A percentile compares a stretch with the other conserved stretches of the same genome.
These are phyloP conservation scores for Parmales sp. DNA, from an alignment of 108 stramenopile species.

Conservation along the genomic window DNA sequence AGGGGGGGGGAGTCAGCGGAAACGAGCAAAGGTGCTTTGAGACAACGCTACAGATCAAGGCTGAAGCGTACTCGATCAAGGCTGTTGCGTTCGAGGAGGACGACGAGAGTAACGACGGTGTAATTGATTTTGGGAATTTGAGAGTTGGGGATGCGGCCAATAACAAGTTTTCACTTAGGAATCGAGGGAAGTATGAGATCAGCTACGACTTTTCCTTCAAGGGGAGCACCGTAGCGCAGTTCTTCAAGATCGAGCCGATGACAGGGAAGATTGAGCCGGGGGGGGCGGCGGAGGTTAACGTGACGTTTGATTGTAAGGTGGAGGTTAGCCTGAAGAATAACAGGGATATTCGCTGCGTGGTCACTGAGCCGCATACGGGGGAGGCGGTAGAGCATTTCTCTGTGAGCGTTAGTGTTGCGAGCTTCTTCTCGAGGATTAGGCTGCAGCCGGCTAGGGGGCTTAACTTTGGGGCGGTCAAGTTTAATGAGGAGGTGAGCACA, in stretches of 20 bases:
- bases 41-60: slow-evolving; percentile 14
- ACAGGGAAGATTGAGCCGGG: slow-evolving; percentile 30
- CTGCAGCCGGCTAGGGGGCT: slow-evolving; percentile 39
- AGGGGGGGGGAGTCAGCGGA: slow-evolving; percentile 22
- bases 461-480: slow-evolving; percentile 41
- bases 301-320: slow-evolving; percentile 26
- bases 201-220: slow-evolving; percentile 25
- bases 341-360: slow-evolving; percentile 33
- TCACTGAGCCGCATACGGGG: slow-evolving; percentile 40
- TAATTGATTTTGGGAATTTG: slow-evolving; percentile 33
- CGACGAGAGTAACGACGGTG: slow-evolving; percentile 15
- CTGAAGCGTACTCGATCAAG: slow-evolving; percentile 42
- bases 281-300: slow-evolving; percentile 20
- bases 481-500: slow-evolving; percentile 32
- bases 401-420: slow-evolving; percentile 21
- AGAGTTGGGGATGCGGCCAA: slow-evolving; percentile 32
- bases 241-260: slow-evolving; percentile 26
- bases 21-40: slow-evolving; percentile 6
- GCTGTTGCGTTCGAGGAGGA: slow-evolving; percentile 34
- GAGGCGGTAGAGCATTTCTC: slow-evolving; percentile 42
- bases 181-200: slow-evolving; percentile 45
- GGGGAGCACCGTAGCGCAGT: slow-evolving; percentile 10
- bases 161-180: slow-evolving; percentile 28
- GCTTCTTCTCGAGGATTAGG: slow-evolving; percentile 26
- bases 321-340: slow-evolving; percentile 34